These are phyloP conservation scores for Cryphonectria radicalis DNA, from an alignment of 2,329 filamentous ascomycete species.

Conservation along the genomic window DNA sequence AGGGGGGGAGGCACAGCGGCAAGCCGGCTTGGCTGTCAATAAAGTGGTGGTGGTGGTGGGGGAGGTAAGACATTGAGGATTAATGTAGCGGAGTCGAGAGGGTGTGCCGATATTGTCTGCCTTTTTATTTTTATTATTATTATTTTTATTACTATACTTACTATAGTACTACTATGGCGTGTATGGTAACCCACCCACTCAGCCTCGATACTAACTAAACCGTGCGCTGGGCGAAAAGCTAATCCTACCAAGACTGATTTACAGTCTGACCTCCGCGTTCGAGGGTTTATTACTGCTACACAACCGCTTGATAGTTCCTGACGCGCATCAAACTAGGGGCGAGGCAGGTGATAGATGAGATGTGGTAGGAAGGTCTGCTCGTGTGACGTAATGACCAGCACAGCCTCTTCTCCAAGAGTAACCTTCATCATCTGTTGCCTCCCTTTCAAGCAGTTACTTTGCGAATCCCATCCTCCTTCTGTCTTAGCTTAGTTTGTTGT, in stretches of 20 bases:
- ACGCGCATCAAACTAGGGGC: not conserved
- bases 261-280: not conserved
- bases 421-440: not conserved
- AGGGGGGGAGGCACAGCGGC: not conserved
- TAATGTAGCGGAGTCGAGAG: not conserved
- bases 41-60: not conserved
- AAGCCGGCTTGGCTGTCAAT: not conserved
- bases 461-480: not conserved
- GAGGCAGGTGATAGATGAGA: not conserved
- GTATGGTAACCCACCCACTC: conserved; percentile 6
- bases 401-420: conserved; percentile 6
- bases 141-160: no score
- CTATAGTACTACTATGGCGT: no score
- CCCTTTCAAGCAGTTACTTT: not conserved
- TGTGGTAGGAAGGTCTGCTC: not conserved
- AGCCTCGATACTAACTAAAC: not conserved
- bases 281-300: not conserved
- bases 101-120: not conserved
- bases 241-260: not conserved
- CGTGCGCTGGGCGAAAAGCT: not conserved
- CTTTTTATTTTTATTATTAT: no score
- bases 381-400: conserved; percentile 20
- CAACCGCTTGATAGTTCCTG: not conserved
- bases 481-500: not conserved
- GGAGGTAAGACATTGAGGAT: conserved; percentile 12